Evolutionary conservation across 495 filamentous ascomycete species (phyloP).

Genomic region (Lichina pygmaea): DNA sequence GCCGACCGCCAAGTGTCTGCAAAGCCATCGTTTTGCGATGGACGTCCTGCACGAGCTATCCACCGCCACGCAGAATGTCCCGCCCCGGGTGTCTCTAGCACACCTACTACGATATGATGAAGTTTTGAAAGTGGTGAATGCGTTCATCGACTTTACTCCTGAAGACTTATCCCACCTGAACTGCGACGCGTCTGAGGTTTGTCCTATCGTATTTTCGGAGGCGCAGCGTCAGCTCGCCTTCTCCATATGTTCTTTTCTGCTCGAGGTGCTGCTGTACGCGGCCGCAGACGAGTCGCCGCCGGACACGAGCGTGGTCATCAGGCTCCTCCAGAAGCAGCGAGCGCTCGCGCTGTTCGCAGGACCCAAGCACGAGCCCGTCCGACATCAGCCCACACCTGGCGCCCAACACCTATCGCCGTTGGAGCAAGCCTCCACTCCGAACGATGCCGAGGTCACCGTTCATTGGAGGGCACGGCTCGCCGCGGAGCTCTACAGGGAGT

Average conservation of each 20-base stretch:
- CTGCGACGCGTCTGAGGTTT: not conserved
- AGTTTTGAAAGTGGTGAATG: not conserved
- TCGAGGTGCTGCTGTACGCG: constrained; percentile 8
- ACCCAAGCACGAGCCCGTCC: not conserved
- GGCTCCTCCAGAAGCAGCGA: constrained; percentile 3
- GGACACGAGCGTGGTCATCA: not conserved
- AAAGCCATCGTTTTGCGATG: too few species aligned
- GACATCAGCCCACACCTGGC: not conserved
- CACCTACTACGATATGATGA: not conserved
- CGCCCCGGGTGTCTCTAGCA: too few species aligned
- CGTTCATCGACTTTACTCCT: not conserved
- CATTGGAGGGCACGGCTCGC: constrained; percentile 20
- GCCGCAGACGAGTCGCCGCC: constrained; percentile 3
- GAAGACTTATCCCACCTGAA: too few species aligned
- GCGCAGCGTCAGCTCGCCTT: constrained; percentile 1
- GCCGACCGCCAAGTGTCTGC: too few species aligned
- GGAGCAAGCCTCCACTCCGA: constrained; percentile 1
- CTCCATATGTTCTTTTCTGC: constrained; percentile 5
- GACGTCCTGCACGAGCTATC: too few species aligned
- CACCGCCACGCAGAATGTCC: too few species aligned
- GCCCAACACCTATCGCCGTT: not conserved
- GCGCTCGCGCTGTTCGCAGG: not conserved
- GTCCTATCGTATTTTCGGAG: not conserved
- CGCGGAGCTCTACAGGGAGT: constrained; percentile 12
- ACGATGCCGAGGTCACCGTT: constrained; percentile 6